A percentile compares a stretch with the other conserved stretches of the same genome.
Conservation (phyloP, 768 basidiomycete species). For the Mycena capillaripes region DNA sequence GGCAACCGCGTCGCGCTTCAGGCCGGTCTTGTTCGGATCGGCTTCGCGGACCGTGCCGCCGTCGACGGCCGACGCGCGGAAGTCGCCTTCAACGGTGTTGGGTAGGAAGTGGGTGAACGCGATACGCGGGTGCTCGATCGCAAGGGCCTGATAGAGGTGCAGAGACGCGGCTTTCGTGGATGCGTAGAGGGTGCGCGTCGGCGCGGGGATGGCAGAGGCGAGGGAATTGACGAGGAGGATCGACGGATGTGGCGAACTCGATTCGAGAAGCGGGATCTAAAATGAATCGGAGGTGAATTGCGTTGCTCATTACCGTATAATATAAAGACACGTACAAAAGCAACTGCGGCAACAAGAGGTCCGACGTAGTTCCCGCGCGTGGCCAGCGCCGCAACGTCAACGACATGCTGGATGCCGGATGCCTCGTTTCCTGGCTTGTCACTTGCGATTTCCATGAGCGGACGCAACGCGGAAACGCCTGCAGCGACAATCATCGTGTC, state of each 20-base stretch:
- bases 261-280: slow-evolving; percentile 82
- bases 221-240: slow-evolving; percentile 85
- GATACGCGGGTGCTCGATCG: slow-evolving; percentile 84
- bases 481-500: slow-evolving; percentile 89
- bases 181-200: slow-evolving; percentile 87
- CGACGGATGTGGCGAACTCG: slow-evolving; percentile 76
- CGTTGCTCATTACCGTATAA: not conserved
- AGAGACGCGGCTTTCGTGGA: slow-evolving; percentile 88
- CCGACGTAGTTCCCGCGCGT: slow-evolving; percentile 77
- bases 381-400: slow-evolving; percentile 70
- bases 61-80: slow-evolving; percentile 86
- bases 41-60: slow-evolving; percentile 58
- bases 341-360: slow-evolving; percentile 75
- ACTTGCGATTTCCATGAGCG: slow-evolving; percentile 80
- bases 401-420: slow-evolving; percentile 71
- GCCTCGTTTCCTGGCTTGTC: slow-evolving; percentile 51
- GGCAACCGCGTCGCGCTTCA: slow-evolving; percentile 75
- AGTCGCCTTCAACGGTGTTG: slow-evolving; percentile 80
- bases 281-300: not conserved
- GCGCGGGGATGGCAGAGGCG: slow-evolving; percentile 86
- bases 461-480: slow-evolving; percentile 86
- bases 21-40: slow-evolving; percentile 69
- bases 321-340: slow-evolving; percentile 67
- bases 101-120: slow-evolving; percentile 75
- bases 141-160: slow-evolving; percentile 80